These are phyloP conservation scores for Melianthus villosus DNA, from an alignment of 441 rosid genomes.

Conservation along the genomic window DNA sequence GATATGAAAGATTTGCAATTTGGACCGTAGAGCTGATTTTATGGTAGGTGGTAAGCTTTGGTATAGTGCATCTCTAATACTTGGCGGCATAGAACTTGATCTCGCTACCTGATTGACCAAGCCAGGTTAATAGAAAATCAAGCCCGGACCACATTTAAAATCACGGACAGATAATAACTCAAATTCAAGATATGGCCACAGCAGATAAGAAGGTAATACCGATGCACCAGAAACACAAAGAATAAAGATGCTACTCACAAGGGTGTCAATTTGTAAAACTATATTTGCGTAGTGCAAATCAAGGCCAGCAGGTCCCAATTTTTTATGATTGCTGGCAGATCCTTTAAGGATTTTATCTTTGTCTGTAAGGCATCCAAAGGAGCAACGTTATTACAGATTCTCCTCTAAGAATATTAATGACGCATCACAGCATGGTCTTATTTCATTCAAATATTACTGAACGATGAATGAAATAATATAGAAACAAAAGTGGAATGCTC, in stretches of 20 bases:
- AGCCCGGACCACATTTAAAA: not conserved
- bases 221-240: constrained; percentile 5
- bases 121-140: constrained; percentile 3
- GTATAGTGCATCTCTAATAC: constrained; percentile 85
- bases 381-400: not conserved
- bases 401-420: too few relatives aligned
- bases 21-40: constrained; percentile 67
- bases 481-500: too few relatives aligned
- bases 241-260: constrained; percentile 39
- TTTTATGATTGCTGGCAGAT: constrained; percentile 26
- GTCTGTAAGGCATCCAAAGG: constrained; percentile 27
- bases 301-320: constrained; percentile 85
- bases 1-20: constrained; percentile 44
- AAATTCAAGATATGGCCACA: not conserved
- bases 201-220: not conserved
- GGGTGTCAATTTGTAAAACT: constrained; percentile 78
- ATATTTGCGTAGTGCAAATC: constrained; percentile 96
- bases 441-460: too few relatives aligned
- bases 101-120: constrained; percentile 62
- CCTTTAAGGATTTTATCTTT: constrained; percentile 33
- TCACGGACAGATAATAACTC: not conserved
- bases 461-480: too few relatives aligned
- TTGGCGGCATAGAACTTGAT: constrained; percentile 80
- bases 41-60: constrained; percentile 86
- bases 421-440: too few relatives aligned